Evolutionary conservation across 768 basidiomycete species (phyloP).

Genomic region (Hirschioporus abietinus): DNA sequence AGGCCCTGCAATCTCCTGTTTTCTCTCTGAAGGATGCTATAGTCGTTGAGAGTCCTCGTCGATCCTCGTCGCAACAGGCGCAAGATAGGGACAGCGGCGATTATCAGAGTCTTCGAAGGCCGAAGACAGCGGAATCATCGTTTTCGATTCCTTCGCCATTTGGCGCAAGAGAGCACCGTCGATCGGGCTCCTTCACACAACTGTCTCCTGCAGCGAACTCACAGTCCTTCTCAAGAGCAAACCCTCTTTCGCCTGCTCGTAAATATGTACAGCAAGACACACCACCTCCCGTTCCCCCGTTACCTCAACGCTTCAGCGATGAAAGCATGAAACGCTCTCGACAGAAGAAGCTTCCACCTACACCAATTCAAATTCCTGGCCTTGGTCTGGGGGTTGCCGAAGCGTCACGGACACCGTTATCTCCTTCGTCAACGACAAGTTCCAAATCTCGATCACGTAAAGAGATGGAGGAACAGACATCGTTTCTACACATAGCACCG

Average conservation of each 20-base stretch:
- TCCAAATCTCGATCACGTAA: neutral
- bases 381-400: neutral
- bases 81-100: neutral
- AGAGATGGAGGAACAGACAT: neutral
- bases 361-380: neutral
- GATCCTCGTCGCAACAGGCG: neutral
- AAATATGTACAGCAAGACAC: neutral
- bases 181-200: neutral
- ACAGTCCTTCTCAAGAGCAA: neutral
- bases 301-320: neutral
- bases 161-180: neutral
- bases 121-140: neutral
- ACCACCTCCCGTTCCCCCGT: neutral
- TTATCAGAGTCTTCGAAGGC: neutral
- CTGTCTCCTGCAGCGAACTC: neutral
- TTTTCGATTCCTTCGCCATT: neutral
- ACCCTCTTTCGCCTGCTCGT: neutral
- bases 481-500: neutral
- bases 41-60: neutral
- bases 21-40: neutral
- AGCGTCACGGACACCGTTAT: neutral
- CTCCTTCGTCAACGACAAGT: neutral
- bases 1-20: neutral
- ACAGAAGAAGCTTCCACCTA: neutral
- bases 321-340: neutral